Percentiles rank a stretch among this genome's conserved stretches.
Evolutionary conservation across 257 asterid genomes (phyloP).

Genomic region (Cynanchum wilfordii): DNA sequence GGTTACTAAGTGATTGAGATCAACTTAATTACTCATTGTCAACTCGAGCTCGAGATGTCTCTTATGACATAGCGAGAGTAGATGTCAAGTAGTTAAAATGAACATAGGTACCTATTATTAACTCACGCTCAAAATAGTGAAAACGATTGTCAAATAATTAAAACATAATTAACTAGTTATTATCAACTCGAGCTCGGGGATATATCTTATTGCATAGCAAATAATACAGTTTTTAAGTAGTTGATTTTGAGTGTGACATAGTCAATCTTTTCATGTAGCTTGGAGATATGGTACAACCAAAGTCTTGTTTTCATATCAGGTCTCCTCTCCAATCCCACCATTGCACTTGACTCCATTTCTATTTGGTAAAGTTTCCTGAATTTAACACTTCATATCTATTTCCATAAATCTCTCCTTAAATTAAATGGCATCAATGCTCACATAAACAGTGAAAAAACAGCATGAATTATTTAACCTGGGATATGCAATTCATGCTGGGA

Average conservation of each 20-base stretch:
- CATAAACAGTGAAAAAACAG: constrained; percentile 8
- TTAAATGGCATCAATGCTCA: not conserved
- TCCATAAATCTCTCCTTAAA: not conserved
- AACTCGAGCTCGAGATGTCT: not conserved
- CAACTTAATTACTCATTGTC: no score
- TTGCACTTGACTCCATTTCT: constrained; percentile 30
- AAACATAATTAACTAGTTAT: no score
- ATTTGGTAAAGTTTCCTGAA: constrained; percentile 19
- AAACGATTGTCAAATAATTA: no score
- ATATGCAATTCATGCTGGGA: constrained; percentile 28
- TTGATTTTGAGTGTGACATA: no score
- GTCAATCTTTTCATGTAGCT: constrained; percentile 18
- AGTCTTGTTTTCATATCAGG: constrained; percentile 33
- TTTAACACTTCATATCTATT: not conserved
- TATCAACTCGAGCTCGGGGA: no score
- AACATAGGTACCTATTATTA: no score
- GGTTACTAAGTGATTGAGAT: no score
- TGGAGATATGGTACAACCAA: constrained; percentile 36
- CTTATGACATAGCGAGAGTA: no score
- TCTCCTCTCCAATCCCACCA: constrained; percentile 26
- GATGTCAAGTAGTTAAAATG: no score
- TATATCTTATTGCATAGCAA: no score
- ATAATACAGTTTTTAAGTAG: no score
- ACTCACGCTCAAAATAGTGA: no score
- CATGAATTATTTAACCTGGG: constrained; percentile 38